Conservation (phyloP, 495 filamentous ascomycete species). For the Corynascus novoguineensis region DNA sequence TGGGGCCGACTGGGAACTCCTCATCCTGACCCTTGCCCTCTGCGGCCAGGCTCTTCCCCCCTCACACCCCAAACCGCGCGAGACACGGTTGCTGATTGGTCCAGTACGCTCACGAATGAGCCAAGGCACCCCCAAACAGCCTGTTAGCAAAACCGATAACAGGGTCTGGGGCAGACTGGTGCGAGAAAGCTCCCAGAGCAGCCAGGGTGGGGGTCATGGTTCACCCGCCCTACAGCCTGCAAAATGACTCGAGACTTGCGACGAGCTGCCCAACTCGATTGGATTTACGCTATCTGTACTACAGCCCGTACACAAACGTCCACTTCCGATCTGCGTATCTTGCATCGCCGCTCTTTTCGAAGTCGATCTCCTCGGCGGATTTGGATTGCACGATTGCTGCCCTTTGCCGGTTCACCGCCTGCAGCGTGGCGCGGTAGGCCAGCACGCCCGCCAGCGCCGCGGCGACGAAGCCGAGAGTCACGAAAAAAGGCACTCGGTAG, state of each 20-base stretch:
- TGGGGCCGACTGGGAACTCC: not conserved
- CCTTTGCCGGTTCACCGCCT: not conserved
- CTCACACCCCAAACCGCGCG: not conserved
- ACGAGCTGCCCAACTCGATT: no score
- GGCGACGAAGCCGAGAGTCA: not conserved
- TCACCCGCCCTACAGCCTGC: slow-evolving; percentile 39
- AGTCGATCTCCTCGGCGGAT: not conserved
- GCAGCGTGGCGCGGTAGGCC: not conserved
- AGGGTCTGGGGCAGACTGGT: not conserved
- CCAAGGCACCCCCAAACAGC: slow-evolving; percentile 4
- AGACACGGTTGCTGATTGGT: not conserved
- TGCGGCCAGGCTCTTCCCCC: not conserved
- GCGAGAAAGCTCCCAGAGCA: not conserved
- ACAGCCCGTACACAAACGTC: not conserved
- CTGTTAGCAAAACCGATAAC: slow-evolving; percentile 40
- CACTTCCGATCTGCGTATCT: not conserved
- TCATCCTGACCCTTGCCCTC: not conserved
- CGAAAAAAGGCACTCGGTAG: not conserved
- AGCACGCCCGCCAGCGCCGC: not conserved
- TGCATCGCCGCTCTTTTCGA: not conserved
- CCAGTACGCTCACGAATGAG: not conserved
- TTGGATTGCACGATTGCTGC: not conserved
- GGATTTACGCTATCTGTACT: not conserved
- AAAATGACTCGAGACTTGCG: no score
- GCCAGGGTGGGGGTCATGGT: slow-evolving; percentile 11